These are phyloP conservation scores for Oehlia diaphana DNA, from an alignment of 192 early-diverging fungal species.

Conservation along the genomic window DNA sequence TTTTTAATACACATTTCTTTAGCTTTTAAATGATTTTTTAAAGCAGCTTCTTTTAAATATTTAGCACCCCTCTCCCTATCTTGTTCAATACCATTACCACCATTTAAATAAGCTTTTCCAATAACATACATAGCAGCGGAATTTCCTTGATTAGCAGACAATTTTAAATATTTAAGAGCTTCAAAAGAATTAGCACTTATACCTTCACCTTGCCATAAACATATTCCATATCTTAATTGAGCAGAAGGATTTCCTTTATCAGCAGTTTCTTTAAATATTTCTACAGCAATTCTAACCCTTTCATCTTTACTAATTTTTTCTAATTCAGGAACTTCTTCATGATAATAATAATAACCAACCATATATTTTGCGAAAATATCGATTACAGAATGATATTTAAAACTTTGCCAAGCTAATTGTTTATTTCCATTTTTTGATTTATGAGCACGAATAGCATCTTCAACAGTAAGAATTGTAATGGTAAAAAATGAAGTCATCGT, in stretches of 20 bases:
- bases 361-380: constrained; percentile 3
- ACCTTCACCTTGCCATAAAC: constrained; percentile 1
- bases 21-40: constrained; percentile 9
- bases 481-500: neutral
- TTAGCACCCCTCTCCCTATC: constrained; percentile 6
- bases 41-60: constrained; percentile 22
- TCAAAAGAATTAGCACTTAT: neutral
- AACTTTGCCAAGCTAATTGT: constrained; percentile 1
- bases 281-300: neutral
- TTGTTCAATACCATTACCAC: neutral
- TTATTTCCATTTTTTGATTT: neutral
- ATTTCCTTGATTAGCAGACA: constrained; percentile 1
- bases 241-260: constrained; percentile 8
- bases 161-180: constrained; percentile 9
- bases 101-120: constrained; percentile 15
- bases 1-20: constrained; percentile 5
- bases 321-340: neutral
- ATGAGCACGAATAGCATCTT: neutral
- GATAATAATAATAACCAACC: constrained; percentile 12
- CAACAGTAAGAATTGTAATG: neutral
- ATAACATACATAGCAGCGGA: constrained; percentile 17
- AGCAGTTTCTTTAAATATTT: neutral
- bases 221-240: constrained; percentile 11
- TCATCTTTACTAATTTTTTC: neutral
- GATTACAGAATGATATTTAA: neutral